phyloP scores from a whole-genome alignment of 345 rosid genomes.

The Salix exigua region DNA sequence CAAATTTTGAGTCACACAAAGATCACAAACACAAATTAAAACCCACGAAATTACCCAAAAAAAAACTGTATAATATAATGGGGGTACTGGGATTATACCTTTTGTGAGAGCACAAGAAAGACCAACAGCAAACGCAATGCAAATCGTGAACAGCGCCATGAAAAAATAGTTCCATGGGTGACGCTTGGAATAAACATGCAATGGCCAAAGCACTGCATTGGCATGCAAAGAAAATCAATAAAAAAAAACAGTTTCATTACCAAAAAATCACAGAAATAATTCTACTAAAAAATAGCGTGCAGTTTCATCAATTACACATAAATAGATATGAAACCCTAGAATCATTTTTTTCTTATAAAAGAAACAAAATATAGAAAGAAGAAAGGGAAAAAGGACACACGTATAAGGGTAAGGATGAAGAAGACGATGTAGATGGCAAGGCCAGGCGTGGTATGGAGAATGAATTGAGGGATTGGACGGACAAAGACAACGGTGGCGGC shows the following conservation, averaged over 20 bases:
- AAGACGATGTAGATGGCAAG: slow-evolving; percentile 7
- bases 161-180: slow-evolving; percentile 10
- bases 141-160: slow-evolving; percentile 8
- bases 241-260: not conserved
- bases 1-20: no score
- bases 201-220: not conserved
- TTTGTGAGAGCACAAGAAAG: slow-evolving; percentile 6
- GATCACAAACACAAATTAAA: no score
- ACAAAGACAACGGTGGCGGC: slow-evolving; percentile 1
- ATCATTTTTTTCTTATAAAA: no score
- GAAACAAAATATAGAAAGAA: not conserved
- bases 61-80: not conserved
- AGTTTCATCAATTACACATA: no score
- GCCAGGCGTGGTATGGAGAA: slow-evolving; percentile 1
- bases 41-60: not conserved
- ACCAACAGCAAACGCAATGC: slow-evolving; percentile 2
- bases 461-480: not conserved
- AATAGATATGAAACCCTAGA: not conserved
- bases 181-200: not conserved
- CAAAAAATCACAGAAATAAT: not conserved
- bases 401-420: not conserved
- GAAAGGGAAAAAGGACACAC: not conserved
- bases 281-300: not conserved
- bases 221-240: not conserved
- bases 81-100: not conserved